These are phyloP conservation scores for Phialophora tarda DNA, from an alignment of 2,329 filamentous ascomycete genomes.

Conservation along the genomic window DNA sequence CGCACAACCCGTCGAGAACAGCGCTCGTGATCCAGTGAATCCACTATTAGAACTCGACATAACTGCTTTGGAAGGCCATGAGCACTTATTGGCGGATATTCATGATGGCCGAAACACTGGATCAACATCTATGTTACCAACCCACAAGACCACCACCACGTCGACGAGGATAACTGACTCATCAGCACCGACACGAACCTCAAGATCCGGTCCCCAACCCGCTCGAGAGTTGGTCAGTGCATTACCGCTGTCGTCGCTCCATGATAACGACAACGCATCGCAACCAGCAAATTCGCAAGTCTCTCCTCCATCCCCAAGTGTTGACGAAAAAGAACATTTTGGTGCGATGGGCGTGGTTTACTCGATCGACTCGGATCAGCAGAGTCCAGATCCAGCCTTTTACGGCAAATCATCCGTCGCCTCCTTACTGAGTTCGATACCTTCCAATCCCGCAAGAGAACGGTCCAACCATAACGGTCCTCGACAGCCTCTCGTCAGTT, in stretches of 20 bases:
- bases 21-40: neutral
- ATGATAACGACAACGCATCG: neutral
- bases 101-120: too few relatives aligned
- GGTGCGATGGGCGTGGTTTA: slow-evolving; percentile 5
- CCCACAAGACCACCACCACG: too few relatives aligned
- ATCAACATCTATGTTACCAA: too few relatives aligned
- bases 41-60: neutral
- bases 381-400: slow-evolving; percentile 6
- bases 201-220: too few relatives aligned
- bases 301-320: neutral
- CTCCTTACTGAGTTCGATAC: slow-evolving; percentile 5
- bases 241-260: neutral
- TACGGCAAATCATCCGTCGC: slow-evolving; percentile 7
- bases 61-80: too few relatives aligned
- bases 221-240: too few relatives aligned
- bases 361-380: neutral
- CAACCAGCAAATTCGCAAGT: neutral
- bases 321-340: neutral
- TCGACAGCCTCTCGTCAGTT: neutral
- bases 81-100: too few relatives aligned
- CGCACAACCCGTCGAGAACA: neutral
- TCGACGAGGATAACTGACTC: too few relatives aligned
- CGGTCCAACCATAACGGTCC: neutral
- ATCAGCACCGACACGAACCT: too few relatives aligned
- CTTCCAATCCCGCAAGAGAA: neutral